Conservation (phyloP, 768 basidiomycete genomes). For the Hydnum rufescens region DNA sequence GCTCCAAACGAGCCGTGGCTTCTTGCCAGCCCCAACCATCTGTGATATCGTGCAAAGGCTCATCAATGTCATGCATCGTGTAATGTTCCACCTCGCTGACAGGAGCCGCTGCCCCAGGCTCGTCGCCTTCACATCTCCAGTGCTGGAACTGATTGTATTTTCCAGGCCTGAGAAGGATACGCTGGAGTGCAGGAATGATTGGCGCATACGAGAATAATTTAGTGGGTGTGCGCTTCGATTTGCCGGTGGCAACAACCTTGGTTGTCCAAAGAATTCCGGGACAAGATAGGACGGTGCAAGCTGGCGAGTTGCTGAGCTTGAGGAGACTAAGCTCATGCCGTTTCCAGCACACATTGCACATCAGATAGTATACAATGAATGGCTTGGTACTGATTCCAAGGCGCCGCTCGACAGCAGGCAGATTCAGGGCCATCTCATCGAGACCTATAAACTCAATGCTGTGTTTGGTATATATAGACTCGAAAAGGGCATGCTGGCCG, state of each 20-base stretch:
- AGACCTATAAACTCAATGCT: background rate
- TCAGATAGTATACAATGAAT: conserved; percentile 8
- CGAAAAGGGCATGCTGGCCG: background rate
- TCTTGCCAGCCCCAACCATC: conserved; percentile 17
- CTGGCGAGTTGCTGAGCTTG: background rate
- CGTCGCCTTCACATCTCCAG: conserved; percentile 13
- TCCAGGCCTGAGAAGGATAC: conserved; percentile 12
- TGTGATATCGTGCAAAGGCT: conserved; percentile 13
- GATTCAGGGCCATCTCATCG: conserved; percentile 8
- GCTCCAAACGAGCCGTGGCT: conserved; percentile 13
- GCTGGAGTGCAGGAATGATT: conserved; percentile 10
- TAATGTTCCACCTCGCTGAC: conserved; percentile 2
- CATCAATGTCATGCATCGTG: conserved; percentile 7
- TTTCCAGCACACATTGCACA: conserved; percentile 14
- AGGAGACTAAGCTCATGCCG: conserved; percentile 9
- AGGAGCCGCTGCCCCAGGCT: conserved; percentile 10
- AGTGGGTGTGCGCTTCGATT: conserved; percentile 11
- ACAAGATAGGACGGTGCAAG: conserved; percentile 6
- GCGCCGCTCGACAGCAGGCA: conserved; percentile 12
- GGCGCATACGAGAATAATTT: conserved; percentile 14
- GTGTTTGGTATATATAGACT: background rate
- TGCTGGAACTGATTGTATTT: conserved; percentile 15
- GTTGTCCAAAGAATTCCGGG: conserved; percentile 10
- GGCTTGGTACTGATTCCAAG: conserved; percentile 11
- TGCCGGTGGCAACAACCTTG: conserved; percentile 2